Conservation (phyloP, 805 yeast species). For the Lipomyces oligophaga region DNA sequence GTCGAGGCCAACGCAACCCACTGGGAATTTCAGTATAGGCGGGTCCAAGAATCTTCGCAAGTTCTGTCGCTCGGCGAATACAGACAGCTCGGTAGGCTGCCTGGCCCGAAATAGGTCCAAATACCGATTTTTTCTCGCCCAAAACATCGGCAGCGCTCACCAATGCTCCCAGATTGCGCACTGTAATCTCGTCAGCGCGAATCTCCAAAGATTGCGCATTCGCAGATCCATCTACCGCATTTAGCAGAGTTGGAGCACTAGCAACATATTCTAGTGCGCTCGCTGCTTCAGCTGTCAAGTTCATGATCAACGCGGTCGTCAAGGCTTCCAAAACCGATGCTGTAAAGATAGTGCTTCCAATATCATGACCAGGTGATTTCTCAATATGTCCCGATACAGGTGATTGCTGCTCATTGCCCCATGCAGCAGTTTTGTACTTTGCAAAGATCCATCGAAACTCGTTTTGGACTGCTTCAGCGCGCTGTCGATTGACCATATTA, state of each 20-base stretch:
- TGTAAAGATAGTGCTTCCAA: conserved; percentile 48
- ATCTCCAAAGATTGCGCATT: conserved; percentile 40
- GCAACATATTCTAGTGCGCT: conserved; percentile 37
- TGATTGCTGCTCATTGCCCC: conserved; percentile 41
- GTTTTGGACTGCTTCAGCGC: conserved; percentile 15
- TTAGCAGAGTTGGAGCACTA: too few relatives aligned
- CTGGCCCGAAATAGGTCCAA: conserved; percentile 22
- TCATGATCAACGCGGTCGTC: conserved; percentile 43
- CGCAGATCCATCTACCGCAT: conserved; percentile 38
- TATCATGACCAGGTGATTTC: conserved; percentile 39
- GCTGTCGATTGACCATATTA: conserved; percentile 6
- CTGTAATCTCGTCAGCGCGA: conserved; percentile 42
- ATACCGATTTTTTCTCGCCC: conserved; percentile 34
- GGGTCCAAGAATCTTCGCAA: conserved; percentile 44
- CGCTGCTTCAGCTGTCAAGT: conserved; percentile 36
- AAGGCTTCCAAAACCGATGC: conserved; percentile 44
- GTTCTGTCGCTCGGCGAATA: conserved; percentile 37
- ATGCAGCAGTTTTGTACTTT: conserved; percentile 30
- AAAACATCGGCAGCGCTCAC: conserved; percentile 45
- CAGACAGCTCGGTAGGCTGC: conserved; percentile 24
- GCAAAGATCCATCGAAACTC: conserved; percentile 23
- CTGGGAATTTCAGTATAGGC: conserved; percentile 52
- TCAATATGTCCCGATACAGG: conserved; percentile 35
- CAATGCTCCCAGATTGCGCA: conserved; percentile 45
- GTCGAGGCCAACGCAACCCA: conserved; percentile 40